Evolutionary conservation across 2,329 filamentous ascomycete species (phyloP).

Genomic region (Penicillium janthinellum): DNA sequence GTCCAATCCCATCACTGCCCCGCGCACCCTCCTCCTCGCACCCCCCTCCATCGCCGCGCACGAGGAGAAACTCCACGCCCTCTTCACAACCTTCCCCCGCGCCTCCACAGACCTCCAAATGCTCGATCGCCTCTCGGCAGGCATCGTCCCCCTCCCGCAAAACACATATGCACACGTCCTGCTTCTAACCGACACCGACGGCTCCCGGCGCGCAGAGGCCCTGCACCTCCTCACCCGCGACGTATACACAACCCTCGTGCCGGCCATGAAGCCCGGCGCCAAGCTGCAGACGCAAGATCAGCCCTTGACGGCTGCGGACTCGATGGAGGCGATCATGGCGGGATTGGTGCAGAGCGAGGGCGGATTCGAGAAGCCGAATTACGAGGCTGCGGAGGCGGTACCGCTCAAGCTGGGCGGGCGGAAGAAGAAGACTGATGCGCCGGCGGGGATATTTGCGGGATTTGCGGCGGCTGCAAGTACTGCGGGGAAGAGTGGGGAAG

Average conservation of each 20-base stretch:
- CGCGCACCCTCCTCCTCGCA: slow-evolving; percentile 78
- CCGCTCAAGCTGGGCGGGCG: slow-evolving; percentile 66
- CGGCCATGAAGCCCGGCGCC: slow-evolving; percentile 69
- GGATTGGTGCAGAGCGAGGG: slow-evolving; percentile 25
- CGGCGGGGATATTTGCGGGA: slow-evolving; percentile 39
- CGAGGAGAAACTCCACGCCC: slow-evolving; percentile 71
- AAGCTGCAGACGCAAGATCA: slow-evolving; percentile 65
- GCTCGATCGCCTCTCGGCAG: slow-evolving; percentile 87
- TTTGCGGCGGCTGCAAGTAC: slow-evolving; percentile 38
- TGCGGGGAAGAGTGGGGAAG: slow-evolving; percentile 49
- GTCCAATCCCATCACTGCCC: slow-evolving; percentile 31
- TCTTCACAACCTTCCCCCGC: slow-evolving; percentile 74
- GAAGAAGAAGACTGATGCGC: slow-evolving; percentile 50
- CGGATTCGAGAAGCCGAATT: slow-evolving; percentile 74
- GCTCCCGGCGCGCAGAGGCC: slow-evolving; percentile 63
- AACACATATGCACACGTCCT: slow-evolving; percentile 82
- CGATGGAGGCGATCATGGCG: slow-evolving; percentile 30
- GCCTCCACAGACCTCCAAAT: slow-evolving; percentile 87
- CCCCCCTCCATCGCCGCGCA: slow-evolving; percentile 91
- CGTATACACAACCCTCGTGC: slow-evolving; percentile 69
- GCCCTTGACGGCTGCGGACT: slow-evolving; percentile 48
- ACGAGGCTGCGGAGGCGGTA: slow-evolving; percentile 59
- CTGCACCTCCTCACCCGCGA: slow-evolving; percentile 65
- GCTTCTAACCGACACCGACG: slow-evolving; percentile 77
- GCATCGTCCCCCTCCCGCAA: slow-evolving; percentile 74